Conservation (phyloP, 1,284 basidiomycete genomes). For the Salmacisia buchloeana region DNA sequence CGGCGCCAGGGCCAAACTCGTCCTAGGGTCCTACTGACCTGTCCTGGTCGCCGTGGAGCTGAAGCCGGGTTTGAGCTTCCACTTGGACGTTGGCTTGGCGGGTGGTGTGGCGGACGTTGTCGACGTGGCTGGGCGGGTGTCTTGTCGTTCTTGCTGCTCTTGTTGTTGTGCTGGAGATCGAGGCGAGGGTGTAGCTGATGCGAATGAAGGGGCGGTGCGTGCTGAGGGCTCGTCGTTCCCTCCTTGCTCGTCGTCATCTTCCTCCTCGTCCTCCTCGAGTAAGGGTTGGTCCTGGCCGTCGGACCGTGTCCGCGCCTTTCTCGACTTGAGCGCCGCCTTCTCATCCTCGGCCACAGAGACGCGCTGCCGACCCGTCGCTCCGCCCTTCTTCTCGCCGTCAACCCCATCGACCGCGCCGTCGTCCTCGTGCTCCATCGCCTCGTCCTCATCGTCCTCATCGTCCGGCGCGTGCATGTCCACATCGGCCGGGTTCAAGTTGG, state of each 20-base stretch:
- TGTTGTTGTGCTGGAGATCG: too few species aligned
- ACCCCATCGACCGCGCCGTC: neutral
- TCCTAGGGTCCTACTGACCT: too few species aligned
- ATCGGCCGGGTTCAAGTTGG: conserved; percentile 2
- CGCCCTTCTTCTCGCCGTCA: neutral
- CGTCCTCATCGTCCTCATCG: neutral
- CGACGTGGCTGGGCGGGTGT: neutral
- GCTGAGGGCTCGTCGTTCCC: too few species aligned
- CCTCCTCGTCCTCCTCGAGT: neutral
- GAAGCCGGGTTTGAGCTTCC: neutral
- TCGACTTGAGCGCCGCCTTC: too few species aligned
- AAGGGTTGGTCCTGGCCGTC: conserved; percentile 2
- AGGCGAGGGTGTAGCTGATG: too few species aligned
- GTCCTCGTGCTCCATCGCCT: neutral
- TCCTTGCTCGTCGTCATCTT: neutral
- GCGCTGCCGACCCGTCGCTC: too few species aligned
- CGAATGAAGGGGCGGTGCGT: too few species aligned
- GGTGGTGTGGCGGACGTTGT: neutral
- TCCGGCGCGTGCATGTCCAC: neutral
- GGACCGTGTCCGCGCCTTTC: too few species aligned
- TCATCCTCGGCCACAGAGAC: too few species aligned
- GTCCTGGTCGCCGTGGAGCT: neutral
- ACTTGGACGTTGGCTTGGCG: neutral
- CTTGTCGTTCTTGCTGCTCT: neutral
- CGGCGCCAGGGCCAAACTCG: too few species aligned